Percentiles rank a stretch among this genome's conserved stretches.
These are phyloP conservation scores for Populus hybrid DNA, from an alignment of 441 rosid genomes.

Conservation along the genomic window DNA sequence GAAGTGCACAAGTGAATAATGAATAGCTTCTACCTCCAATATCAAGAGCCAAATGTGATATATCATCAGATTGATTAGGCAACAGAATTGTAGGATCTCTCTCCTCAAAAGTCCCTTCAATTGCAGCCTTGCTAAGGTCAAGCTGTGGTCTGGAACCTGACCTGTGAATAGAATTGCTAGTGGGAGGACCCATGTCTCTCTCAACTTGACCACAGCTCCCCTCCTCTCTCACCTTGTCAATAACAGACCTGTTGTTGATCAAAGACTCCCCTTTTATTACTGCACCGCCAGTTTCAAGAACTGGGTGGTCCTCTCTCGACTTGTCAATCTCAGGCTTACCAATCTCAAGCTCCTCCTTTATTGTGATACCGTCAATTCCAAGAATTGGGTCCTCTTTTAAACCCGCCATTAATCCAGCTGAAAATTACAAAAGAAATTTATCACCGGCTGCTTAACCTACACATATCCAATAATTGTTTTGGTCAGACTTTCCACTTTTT, in stretches of 20 bases:
- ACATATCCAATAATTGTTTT: constrained; percentile 24
- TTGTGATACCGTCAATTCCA: constrained; percentile 15
- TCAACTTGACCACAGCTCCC: constrained; percentile 34
- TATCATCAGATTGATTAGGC: constrained; percentile 98
- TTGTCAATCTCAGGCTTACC: constrained; percentile 16
- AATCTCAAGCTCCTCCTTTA: constrained; percentile 9
- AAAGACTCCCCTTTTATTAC: constrained; percentile 6
- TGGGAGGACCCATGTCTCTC: constrained; percentile 63
- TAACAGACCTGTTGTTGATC: no score
- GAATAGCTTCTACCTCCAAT: constrained; percentile 65
- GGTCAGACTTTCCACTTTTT: constrained; percentile 10
- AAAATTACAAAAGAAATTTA: neutral
- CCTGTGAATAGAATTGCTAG: constrained; percentile 66
- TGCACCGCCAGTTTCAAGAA: constrained; percentile 24
- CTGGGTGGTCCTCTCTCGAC: constrained; percentile 35
- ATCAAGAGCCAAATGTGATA: constrained; percentile 87
- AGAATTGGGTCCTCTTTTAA: constrained; percentile 29
- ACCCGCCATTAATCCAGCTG: constrained; percentile 55
- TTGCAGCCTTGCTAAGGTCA: constrained; percentile 96
- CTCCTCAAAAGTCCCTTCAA: constrained; percentile 92
- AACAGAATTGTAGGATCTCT: constrained; percentile 86
- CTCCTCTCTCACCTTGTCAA: constrained; percentile 33
- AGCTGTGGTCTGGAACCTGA: constrained; percentile 94
- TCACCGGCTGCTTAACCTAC: constrained; percentile 20
- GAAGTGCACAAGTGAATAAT: neutral